Percentiles rank a stretch among this genome's conserved stretches.
Evolutionary conservation across 306 rosid species (phyloP).

Genomic region (Citrullus amarus): DNA sequence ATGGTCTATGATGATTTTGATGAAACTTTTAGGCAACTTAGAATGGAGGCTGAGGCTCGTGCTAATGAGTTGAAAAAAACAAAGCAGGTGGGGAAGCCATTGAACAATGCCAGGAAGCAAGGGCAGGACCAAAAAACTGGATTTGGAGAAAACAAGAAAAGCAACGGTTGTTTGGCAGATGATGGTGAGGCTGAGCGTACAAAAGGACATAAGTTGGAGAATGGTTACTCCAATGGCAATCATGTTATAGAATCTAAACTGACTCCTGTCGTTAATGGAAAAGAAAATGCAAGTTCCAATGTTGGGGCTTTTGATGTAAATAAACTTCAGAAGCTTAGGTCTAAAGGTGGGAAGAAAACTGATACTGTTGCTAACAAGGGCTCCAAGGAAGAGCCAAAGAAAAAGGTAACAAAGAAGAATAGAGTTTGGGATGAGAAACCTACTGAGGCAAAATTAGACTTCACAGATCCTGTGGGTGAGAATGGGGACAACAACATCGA

Average conservation of each 20-base stretch:
- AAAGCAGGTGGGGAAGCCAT: constrained; percentile 43
- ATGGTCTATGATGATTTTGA: constrained; percentile 57
- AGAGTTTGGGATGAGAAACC: constrained; percentile 84
- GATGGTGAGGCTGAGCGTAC: constrained; percentile 32
- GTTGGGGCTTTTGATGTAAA: constrained; percentile 94
- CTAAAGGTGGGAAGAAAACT: constrained; percentile 62
- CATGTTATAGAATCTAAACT: constrained; percentile 38
- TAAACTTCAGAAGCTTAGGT: constrained; percentile 77
- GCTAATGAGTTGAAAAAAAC: constrained; percentile 67
- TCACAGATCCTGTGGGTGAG: constrained; percentile 59
- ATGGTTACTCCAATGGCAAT: constrained; percentile 47
- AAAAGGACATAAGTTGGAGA: constrained; percentile 47
- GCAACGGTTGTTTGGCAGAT: constrained; percentile 31
- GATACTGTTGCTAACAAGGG: constrained; percentile 47
- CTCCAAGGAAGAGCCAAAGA: constrained; percentile 60
- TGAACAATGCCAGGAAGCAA: constrained; percentile 44
- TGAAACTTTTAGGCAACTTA: constrained; percentile 68
- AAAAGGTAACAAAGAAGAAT: constrained; percentile 65
- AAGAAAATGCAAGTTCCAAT: constrained; percentile 63
- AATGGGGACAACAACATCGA: constrained; percentile 47
- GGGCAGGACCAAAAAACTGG: constrained; percentile 54
- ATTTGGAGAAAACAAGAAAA: constrained; percentile 44
- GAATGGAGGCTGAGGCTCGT: constrained; percentile 80
- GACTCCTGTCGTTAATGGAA: constrained; percentile 37
- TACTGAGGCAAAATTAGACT: constrained; percentile 59